A percentile compares a stretch with the other conserved stretches of the same genome.
phyloP scores from a whole-genome alignment of 139 green algal genomes.

The Desmodesmus armatus region DNA sequence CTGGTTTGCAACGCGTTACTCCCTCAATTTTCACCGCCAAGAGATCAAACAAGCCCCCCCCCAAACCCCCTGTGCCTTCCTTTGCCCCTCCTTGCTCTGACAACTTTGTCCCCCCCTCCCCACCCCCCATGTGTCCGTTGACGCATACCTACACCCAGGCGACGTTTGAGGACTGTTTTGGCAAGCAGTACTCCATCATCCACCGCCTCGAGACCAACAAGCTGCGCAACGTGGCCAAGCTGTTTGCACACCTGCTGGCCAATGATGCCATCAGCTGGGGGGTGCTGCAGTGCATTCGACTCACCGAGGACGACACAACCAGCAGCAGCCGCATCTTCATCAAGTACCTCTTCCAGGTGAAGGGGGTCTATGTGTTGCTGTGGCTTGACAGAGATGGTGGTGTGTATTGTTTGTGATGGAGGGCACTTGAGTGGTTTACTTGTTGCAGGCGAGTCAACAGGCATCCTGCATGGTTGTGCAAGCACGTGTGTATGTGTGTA shows the following conservation, averaged over 20 bases:
- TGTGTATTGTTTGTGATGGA: neutral
- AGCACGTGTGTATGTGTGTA: no score
- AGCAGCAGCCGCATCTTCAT: constrained; percentile 98
- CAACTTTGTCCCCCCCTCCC: no score
- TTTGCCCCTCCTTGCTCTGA: no score
- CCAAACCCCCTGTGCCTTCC: no score
- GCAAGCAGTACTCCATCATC: constrained; percentile 95
- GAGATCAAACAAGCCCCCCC: no score
- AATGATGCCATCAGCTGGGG: constrained; percentile 93
- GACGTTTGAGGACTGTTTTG: constrained; percentile 92
- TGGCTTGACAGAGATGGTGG: no score
- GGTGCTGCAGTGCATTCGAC: constrained; percentile 82
- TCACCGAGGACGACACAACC: constrained; percentile 99
- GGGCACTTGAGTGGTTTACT: no score
- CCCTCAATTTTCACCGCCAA: no score
- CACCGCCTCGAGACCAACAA: constrained; percentile 99
- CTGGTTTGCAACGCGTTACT: no score
- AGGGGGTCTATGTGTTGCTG: neutral
- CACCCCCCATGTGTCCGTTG: no score
- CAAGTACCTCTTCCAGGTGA: constrained; percentile 97
- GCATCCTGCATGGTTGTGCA: neutral
- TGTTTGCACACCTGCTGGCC: constrained; percentile 95
- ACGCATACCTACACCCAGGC: no score
- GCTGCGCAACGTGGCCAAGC: constrained; percentile 97
- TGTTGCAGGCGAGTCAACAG: no score